A percentile compares a stretch with the other conserved stretches of the same genome.
These are phyloP conservation scores for Backusella parvicylindrica DNA, from an alignment of 192 early-diverging fungal genomes.

Conservation along the genomic window DNA sequence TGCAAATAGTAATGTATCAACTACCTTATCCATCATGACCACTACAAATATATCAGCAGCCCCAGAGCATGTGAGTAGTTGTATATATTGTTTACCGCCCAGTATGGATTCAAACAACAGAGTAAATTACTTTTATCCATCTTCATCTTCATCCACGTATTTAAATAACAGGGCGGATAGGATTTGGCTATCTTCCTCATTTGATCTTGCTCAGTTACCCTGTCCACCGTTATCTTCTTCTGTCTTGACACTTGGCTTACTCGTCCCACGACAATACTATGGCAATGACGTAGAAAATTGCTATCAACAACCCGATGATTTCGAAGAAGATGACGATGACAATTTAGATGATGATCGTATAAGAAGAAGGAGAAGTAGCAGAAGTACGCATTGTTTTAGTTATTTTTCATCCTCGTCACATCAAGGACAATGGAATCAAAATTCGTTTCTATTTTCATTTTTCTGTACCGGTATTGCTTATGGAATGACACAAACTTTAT, in stretches of 20 bases:
- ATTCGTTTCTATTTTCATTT: not conserved
- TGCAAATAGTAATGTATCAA: not conserved
- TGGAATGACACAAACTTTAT: constrained; percentile 1
- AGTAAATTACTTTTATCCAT: not conserved
- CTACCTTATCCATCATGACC: not conserved
- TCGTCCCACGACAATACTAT: not conserved
- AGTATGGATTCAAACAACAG: not conserved
- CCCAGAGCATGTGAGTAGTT: not conserved
- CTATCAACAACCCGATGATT: not conserved
- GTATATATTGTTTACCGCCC: not conserved
- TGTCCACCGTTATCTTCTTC: not conserved
- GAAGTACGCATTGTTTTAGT: not conserved
- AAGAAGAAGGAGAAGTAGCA: not conserved
- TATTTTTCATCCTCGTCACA: not conserved
- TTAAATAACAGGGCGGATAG: not conserved
- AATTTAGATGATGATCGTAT: not conserved
- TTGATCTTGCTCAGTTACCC: not conserved
- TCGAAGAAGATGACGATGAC: not conserved
- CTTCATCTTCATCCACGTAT: not conserved
- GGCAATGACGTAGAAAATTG: not conserved
- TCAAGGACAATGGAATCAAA: not conserved
- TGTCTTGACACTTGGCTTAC: not conserved
- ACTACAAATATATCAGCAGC: not conserved
- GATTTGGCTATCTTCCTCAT: not conserved
- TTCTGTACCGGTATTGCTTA: not conserved